phyloP scores from a whole-genome alignment of 2,329 filamentous ascomycete genomes.

The Fusarium fujikuroi region DNA sequence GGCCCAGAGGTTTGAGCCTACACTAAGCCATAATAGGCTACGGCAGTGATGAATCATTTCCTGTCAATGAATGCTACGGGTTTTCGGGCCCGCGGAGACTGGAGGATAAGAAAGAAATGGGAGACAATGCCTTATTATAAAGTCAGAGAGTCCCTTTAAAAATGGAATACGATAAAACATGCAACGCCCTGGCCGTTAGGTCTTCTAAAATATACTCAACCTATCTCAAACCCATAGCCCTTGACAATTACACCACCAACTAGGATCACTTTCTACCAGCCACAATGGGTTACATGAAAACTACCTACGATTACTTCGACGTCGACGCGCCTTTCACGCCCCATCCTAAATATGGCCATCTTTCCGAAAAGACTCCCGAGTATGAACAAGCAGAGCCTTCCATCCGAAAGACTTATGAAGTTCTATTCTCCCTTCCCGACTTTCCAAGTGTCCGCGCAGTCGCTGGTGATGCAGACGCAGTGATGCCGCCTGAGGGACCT shows the following conservation, averaged over 20 bases:
- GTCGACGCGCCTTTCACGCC: constrained; percentile 16
- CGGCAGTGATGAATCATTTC: constrained; percentile 13
- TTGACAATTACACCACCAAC: not conserved
- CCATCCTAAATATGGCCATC: constrained; percentile 34
- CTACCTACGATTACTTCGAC: constrained; percentile 21
- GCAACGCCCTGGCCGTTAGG: not conserved
- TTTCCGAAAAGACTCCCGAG: constrained; percentile 19
- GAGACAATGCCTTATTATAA: not conserved
- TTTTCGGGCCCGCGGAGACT: not conserved
- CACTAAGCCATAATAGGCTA: not conserved
- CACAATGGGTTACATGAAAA: constrained; percentile 27
- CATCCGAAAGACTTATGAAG: not conserved
- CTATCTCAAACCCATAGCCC: not conserved
- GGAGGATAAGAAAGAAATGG: not conserved
- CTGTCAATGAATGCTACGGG: not conserved
- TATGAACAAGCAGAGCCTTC: not conserved
- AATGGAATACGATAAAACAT: not conserved
- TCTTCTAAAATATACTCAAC: too few species aligned
- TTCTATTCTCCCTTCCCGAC: not conserved
- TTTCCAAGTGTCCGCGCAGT: constrained; percentile 4
- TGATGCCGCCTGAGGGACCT: constrained; percentile 31
- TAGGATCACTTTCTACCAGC: not conserved
- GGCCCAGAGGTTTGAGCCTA: not conserved
- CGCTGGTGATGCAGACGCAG: constrained; percentile 25
- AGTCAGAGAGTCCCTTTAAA: not conserved